These are phyloP conservation scores for Populus tomentosa DNA, from an alignment of 441 rosid genomes.

Conservation along the genomic window DNA sequence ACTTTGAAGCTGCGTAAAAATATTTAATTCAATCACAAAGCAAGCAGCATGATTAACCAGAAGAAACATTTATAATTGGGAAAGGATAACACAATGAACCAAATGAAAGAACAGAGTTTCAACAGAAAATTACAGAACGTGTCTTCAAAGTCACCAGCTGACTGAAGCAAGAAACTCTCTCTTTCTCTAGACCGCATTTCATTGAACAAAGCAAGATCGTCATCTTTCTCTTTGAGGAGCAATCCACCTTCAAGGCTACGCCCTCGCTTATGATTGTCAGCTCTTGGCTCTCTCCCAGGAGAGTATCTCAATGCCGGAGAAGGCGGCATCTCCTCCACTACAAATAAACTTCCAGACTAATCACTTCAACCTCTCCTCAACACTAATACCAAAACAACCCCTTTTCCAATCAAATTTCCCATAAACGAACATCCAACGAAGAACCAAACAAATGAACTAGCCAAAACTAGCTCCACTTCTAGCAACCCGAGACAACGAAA, in stretches of 20 bases:
- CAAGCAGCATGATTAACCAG: constrained; percentile 17
- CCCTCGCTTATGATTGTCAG: constrained; percentile 71
- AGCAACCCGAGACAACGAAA: background rate
- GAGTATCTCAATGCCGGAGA: constrained; percentile 81
- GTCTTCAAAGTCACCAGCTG: constrained; percentile 77
- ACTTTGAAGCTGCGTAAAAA: constrained; percentile 59
- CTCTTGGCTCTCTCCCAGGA: constrained; percentile 66
- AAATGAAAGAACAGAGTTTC: constrained; percentile 18
- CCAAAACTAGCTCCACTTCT: constrained; percentile 9
- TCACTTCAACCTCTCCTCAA: constrained; percentile 18
- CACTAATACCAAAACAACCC: constrained; percentile 5
- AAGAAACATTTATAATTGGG: constrained; percentile 3
- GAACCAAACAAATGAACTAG: constrained; percentile 15
- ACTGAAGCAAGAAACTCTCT: constrained; percentile 78
- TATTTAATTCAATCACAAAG: constrained; percentile 20
- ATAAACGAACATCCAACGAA: constrained; percentile 15
- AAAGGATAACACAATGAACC: background rate
- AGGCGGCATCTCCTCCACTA: constrained; percentile 65
- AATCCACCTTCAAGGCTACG: constrained; percentile 70
- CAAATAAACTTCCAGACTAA: constrained; percentile 23
- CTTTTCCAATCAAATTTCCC: constrained; percentile 19
- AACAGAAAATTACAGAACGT: constrained; percentile 64
- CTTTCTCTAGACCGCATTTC: constrained; percentile 87
- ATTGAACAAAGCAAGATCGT: constrained; percentile 85
- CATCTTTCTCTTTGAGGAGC: constrained; percentile 70